Conservation (phyloP, 1,284 basidiomycete species). For the Rhodotorula sp. region DNA sequence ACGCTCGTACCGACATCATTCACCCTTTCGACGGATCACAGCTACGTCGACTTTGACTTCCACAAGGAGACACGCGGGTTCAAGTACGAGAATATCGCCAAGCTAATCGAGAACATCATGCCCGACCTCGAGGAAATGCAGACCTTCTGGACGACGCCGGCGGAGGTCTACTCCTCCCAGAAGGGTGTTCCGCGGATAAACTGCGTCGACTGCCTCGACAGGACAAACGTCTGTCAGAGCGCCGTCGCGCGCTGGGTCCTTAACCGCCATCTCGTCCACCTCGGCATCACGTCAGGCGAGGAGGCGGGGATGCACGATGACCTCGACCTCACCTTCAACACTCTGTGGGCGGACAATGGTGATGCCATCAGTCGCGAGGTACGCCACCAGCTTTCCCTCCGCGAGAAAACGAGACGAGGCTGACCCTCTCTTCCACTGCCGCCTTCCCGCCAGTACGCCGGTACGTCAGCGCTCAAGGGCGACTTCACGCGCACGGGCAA, state of each 20-base stretch:
- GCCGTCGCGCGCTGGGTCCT: conserved; percentile 84
- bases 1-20: neutral
- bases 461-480: conserved; percentile 93
- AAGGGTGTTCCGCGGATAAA: conserved; percentile 75
- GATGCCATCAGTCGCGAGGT: conserved; percentile 65
- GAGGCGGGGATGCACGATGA: conserved; percentile 58
- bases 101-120: conserved; percentile 70
- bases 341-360: conserved; percentile 95
- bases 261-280: conserved; percentile 74
- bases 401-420: conserved; percentile 58
- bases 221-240: conserved; percentile 69
- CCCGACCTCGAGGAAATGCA: conserved; percentile 75
- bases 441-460: conserved; percentile 77
- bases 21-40: neutral
- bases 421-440: conserved; percentile 55
- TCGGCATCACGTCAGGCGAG: conserved; percentile 65
- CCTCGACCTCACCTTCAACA: conserved; percentile 80
- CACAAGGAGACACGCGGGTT: conserved; percentile 86
- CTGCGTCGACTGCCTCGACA: conserved; percentile 78
- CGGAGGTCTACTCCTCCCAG: conserved; percentile 73
- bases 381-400: neutral
- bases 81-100: conserved; percentile 89
- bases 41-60: conserved; percentile 56
- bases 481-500: conserved; percentile 96
- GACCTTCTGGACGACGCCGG: conserved; percentile 80